Evolutionary conservation across 176 grass and related monocot genomes (phyloP).

Genomic region (Typha latifolia): DNA sequence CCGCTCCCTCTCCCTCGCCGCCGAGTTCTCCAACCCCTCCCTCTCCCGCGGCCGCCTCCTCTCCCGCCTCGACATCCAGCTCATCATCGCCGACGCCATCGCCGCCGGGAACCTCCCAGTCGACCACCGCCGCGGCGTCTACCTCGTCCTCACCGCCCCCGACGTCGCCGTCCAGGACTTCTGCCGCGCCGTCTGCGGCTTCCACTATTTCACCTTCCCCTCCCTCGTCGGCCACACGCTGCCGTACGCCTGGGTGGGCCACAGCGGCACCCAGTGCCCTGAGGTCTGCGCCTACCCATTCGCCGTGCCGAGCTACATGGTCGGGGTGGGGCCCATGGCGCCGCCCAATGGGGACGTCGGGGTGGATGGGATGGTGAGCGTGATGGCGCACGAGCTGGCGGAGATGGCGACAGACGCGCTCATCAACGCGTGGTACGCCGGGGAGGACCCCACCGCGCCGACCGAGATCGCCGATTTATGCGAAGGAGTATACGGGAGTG

Average conservation of each 20-base stretch:
- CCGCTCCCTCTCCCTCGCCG: constrained; percentile 34
- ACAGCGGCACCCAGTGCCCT: constrained; percentile 66
- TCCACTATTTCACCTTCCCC: constrained; percentile 85
- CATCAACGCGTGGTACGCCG: constrained; percentile 82
- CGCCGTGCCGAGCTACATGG: constrained; percentile 20
- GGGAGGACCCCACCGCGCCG: constrained; percentile 65
- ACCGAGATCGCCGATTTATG: constrained; percentile 91
- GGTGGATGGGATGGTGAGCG: constrained; percentile 82
- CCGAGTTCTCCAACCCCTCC: constrained; percentile 38
- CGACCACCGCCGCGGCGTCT: constrained; percentile 53
- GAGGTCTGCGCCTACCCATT: constrained; percentile 80
- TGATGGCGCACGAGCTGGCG: constrained; percentile 68
- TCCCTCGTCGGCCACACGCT: constrained; percentile 63
- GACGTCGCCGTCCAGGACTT: constrained; percentile 79
- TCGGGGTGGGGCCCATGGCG: neutral
- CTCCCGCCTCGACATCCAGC: constrained; percentile 51
- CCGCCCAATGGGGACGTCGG: constrained; percentile 80
- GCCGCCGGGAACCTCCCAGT: constrained; percentile 39
- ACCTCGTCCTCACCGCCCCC: constrained; percentile 76
- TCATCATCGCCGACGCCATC: constrained; percentile 48
- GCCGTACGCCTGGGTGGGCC: constrained; percentile 79
- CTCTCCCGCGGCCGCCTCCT: constrained; percentile 65
- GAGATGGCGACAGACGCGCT: constrained; percentile 67
- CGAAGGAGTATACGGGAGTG: constrained; percentile 60
- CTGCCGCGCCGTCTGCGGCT: constrained; percentile 77